Evolutionary conservation across 345 rosid genomes (phyloP).

Genomic region (Moricandia arvensis): DNA sequence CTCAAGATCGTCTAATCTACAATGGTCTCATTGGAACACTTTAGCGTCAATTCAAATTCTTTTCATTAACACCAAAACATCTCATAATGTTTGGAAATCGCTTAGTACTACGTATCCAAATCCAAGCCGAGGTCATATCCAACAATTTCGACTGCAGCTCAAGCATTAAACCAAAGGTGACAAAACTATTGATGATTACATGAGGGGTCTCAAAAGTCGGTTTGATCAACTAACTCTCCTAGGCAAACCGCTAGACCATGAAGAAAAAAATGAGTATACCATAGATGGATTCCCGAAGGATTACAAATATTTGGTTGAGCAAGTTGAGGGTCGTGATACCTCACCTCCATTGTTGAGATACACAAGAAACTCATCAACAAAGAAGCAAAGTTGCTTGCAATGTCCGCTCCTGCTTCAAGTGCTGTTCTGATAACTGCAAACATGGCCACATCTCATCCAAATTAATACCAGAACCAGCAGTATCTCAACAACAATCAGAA

Average conservation of each 20-base stretch:
- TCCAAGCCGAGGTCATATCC: background rate
- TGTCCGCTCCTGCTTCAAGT: background rate
- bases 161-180: background rate
- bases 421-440: background rate
- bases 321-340: background rate
- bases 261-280: background rate
- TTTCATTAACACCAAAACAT: too few species aligned
- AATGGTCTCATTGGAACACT: background rate
- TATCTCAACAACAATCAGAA: background rate
- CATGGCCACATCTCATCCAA: background rate
- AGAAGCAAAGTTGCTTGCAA: background rate
- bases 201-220: background rate
- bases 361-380: background rate
- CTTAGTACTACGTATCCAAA: background rate
- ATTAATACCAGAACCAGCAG: background rate
- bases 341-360: background rate
- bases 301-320: background rate
- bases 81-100: background rate
- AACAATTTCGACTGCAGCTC: background rate
- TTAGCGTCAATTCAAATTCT: background rate
- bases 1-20: background rate
- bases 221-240: background rate
- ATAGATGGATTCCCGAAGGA: background rate
- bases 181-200: background rate
- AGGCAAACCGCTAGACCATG: background rate